phyloP scores from a whole-genome alignment of 2,329 filamentous ascomycete genomes.

The Cryphonectria japonica region DNA sequence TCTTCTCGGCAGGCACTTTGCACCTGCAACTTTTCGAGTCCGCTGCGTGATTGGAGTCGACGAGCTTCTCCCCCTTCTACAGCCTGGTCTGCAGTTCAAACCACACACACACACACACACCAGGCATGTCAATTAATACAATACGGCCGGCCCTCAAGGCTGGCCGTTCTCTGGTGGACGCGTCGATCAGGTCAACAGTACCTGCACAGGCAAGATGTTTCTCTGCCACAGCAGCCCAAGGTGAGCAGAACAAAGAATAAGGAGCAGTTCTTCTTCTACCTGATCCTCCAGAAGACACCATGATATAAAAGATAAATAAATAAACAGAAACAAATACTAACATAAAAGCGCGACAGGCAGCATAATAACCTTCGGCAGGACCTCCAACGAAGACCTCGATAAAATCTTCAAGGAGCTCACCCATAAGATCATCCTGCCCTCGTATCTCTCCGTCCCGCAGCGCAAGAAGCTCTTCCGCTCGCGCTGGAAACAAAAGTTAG shows the following conservation, averaged over 20 bases:
- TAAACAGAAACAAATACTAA: background rate
- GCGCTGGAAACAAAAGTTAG: constrained; percentile 52
- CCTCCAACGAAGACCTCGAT: constrained; percentile 59
- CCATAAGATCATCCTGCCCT: constrained; percentile 63
- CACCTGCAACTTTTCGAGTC: constrained; percentile 23
- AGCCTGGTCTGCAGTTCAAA: constrained; percentile 1
- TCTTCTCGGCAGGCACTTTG: background rate
- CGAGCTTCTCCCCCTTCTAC: background rate
- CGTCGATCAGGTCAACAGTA: constrained; percentile 25
- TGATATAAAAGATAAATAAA: background rate
- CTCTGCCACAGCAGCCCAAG: constrained; percentile 32
- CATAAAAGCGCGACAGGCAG: constrained; percentile 31
- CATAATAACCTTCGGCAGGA: constrained; percentile 52
- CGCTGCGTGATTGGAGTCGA: background rate
- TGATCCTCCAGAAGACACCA: background rate
- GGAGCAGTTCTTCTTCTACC: background rate
- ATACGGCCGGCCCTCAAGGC: constrained; percentile 33
- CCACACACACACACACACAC: background rate
- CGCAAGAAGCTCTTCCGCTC: constrained; percentile 55
- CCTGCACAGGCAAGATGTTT: constrained; percentile 32
- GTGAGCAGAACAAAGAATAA: constrained; percentile 13
- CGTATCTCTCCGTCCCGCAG: constrained; percentile 58
- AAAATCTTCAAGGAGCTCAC: constrained; percentile 56
- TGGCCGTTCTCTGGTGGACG: constrained; percentile 30
- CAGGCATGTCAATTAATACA: constrained; percentile 33